phyloP scores from a whole-genome alignment of 2,329 filamentous ascomycete genomes.

The Xylariaceae sp. region DNA sequence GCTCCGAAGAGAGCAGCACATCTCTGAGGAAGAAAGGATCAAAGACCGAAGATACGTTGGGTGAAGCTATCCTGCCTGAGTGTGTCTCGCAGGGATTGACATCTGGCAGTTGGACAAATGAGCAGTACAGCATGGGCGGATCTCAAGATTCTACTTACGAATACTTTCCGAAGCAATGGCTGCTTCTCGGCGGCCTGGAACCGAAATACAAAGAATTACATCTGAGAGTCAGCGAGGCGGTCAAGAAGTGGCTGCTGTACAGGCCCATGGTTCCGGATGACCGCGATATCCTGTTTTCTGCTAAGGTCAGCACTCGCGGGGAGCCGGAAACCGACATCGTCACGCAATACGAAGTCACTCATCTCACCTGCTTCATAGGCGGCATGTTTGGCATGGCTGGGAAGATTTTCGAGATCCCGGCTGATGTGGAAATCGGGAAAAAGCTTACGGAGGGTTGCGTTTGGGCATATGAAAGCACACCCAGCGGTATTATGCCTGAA shows the following conservation, averaged over 20 bases:
- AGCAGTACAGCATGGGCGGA: constrained; percentile 59
- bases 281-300: constrained; percentile 70
- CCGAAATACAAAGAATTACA: constrained; percentile 72
- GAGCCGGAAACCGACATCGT: constrained; percentile 38
- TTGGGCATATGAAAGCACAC: constrained; percentile 61
- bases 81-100: constrained; percentile 60
- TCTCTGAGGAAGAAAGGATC: constrained; percentile 7
- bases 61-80: constrained; percentile 29
- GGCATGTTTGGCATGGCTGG: constrained; percentile 66
- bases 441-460: constrained; percentile 65
- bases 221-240: constrained; percentile 60
- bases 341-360: constrained; percentile 57
- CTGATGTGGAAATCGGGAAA: constrained; percentile 59
- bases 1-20: constrained; percentile 9
- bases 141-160: constrained; percentile 68
- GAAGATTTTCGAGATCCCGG: constrained; percentile 55
- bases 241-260: constrained; percentile 71
- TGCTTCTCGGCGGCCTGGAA: constrained; percentile 71
- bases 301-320: constrained; percentile 51
- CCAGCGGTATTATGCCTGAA: constrained; percentile 64
- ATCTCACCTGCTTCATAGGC: constrained; percentile 65
- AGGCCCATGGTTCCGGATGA: constrained; percentile 67
- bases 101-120: constrained; percentile 40
- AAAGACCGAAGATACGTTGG: constrained; percentile 7
- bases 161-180: constrained; percentile 67